Base-by-base conservation (phyloP, 2,329 filamentous ascomycete species). In the Plenodomus tracheiphilus region DNA sequence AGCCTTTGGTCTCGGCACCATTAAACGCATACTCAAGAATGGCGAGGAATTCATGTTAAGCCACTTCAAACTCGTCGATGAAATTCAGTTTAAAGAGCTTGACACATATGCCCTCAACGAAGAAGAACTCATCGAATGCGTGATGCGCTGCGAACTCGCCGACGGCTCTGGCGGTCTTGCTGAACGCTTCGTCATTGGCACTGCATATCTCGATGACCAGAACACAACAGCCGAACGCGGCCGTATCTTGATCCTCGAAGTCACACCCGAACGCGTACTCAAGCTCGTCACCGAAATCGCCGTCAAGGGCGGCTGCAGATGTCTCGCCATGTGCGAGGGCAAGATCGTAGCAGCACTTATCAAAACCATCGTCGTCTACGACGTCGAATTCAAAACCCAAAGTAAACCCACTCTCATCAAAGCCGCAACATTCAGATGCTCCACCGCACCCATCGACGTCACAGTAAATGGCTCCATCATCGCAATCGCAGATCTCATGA, bases 171-270 rank as follows among this genome's bases (percentile, higher is more conserved):
- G 79, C 15, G 76, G 78, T 13, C 68, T 73, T 4, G 81, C 81
- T 0, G 92, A 97, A 68, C 81, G 91, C 36, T 97, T 97, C 65
- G 77, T 97, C n/a, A 83, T 97, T 6, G 94, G 94, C 6, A 97
- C 94, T 0, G 89, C 89, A 46, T 92, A 88, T 62, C 68, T 93
- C 7, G 85, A 89, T 39, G 83, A 84, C 8, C 77, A 81, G 9
- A 74, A 74, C 2, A 73, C 79, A 16, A 75, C 73, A 17, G 65
- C 70, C 16, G 78, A 80, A 39, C 79, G 83, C 32, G 94, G 94
- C 1, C 85, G 93, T 11, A 89, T 99, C 13, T 68, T 97, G 2
- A 81, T 97, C 0, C 83, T 97, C 25, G 92, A 95, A 42, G 84
- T 97, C 22, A 87, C 89, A 42, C 83, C 83, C 47, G 83, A 90